Percentiles rank a stretch among this genome's conserved stretches.
Evolutionary conservation across 139 green algal species (phyloP).

Genomic region (Volvox reticuliferus): DNA sequence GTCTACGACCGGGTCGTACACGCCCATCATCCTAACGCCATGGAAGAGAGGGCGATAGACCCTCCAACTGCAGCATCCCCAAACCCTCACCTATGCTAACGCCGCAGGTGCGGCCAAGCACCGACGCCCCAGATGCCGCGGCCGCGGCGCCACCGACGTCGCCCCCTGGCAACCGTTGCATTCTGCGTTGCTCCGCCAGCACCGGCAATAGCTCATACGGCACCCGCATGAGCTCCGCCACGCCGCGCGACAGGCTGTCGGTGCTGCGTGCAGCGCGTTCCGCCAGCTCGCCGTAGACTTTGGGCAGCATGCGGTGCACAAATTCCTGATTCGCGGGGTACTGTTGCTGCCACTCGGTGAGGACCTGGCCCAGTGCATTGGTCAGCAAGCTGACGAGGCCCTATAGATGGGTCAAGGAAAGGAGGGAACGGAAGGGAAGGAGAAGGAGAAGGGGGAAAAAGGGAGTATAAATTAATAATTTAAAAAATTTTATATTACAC

Average conservation of each 20-base stretch:
- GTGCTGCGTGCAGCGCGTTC: neutral
- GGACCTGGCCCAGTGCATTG: neutral
- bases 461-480: neutral
- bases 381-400: constrained; percentile 9
- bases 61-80: too few species aligned
- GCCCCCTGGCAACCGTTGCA: neutral
- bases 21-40: too few species aligned
- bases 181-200: constrained; percentile 7
- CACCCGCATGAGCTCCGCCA: constrained; percentile 13
- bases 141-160: neutral
- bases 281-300: neutral
- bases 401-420: neutral
- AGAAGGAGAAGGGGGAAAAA: neutral
- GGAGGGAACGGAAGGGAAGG: too few species aligned
- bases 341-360: constrained; percentile 29
- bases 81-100: neutral
- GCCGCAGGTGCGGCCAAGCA: neutral
- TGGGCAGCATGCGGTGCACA: constrained; percentile 24
- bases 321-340: constrained; percentile 20
- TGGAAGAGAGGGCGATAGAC: too few species aligned
- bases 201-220: constrained; percentile 22
- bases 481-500: too few species aligned
- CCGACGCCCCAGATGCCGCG: neutral
- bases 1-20: too few species aligned
- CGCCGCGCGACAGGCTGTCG: constrained; percentile 20